Evolutionary conservation across 805 yeast genomes (phyloP), one percentile per base, ranked within the genome.

Genomic region (Komagataella ulmi): DNA sequence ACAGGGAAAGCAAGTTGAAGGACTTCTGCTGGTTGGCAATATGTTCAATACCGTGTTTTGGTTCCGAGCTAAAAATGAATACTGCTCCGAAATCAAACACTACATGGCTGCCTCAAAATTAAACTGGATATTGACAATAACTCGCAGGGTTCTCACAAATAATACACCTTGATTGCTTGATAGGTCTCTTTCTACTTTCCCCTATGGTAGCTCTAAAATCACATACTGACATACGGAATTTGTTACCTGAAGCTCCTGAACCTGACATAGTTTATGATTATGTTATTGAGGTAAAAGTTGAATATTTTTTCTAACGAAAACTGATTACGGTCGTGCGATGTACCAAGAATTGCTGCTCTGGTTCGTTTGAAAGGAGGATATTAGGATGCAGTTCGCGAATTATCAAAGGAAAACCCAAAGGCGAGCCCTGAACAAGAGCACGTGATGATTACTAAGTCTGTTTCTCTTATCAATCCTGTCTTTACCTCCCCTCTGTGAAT

Each of bases 181-280:
- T 1, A 8, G 14, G 8, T 30, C 40, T 30, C 40, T 7, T 1
- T 30, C 40, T 30, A 10, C 40, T 30, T 30, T 14, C 40, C 40
- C 40, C n/a, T 30, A 10, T 30, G 40, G 10, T 30, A 30, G 40
- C 40, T 30, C 14, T 30, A 48, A 18, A n/a, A 43, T 19, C 59
- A 86, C 96, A 76, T 87, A 87, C 95, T 76, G 99, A 89, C 87
- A 91, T 88, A 80, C 97, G 89, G 88, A 85, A 93, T 83, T 91
- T 91, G 85, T 89, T 93, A 83, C 99, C 97, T 76, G 95, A 88
- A 80, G 96, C 93, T 82, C 95, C 95, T 74, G 86, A 81, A 72
- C 86, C 85, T 71, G 89, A 83, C 91, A 85, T 85, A 74, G 69
- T 63, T 60, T 63, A 59, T 63, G 53, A 51, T 50, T 49, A 48